phyloP scores from a whole-genome alignment of 495 filamentous ascomycete genomes.

The Entonaema liquescens region DNA sequence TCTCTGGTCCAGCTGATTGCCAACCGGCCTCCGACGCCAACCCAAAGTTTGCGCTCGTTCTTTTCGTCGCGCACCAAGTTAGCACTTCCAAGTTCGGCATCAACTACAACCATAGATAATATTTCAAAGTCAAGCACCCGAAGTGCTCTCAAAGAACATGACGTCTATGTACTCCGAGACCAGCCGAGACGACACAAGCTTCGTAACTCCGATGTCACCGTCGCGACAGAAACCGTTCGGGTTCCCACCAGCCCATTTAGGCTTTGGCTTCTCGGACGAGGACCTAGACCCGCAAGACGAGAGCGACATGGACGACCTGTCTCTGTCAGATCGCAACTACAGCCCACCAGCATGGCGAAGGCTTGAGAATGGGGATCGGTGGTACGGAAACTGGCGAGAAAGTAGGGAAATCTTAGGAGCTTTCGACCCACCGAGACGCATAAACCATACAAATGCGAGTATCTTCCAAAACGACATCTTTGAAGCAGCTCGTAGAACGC shows the following conservation, averaged over 20 bases:
- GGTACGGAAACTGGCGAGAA: slow-evolving; percentile 63
- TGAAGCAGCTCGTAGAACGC: slow-evolving; percentile 58
- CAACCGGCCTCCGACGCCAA: slow-evolving; percentile 20
- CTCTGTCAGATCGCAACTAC: slow-evolving; percentile 59
- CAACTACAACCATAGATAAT: slow-evolving; percentile 10
- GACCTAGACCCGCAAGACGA: slow-evolving; percentile 63
- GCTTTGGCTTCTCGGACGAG: slow-evolving; percentile 67
- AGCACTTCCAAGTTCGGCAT: slow-evolving; percentile 29
- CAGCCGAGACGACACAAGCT: slow-evolving; percentile 58
- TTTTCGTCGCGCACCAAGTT: slow-evolving; percentile 39
- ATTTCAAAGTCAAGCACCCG: slow-evolving; percentile 10
- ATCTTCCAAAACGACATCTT: slow-evolving; percentile 52
- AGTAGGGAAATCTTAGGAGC: slow-evolving; percentile 47
- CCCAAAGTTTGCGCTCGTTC: slow-evolving; percentile 42
- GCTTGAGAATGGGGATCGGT: slow-evolving; percentile 61
- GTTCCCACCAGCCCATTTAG: slow-evolving; percentile 78
- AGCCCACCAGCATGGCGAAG: slow-evolving; percentile 65
- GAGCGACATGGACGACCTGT: slow-evolving; percentile 53
- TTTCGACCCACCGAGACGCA: slow-evolving; percentile 43
- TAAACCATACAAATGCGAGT: slow-evolving; percentile 49
- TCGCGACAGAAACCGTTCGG: slow-evolving; percentile 58
- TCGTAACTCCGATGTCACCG: slow-evolving; percentile 62
- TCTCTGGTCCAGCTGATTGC: slow-evolving; percentile 37
- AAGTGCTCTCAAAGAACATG: slow-evolving; percentile 24
- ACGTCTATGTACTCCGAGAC: slow-evolving; percentile 41